phyloP scores from a whole-genome alignment of 208 protist genomes.

The Entamoeba moshkovskii region DNA sequence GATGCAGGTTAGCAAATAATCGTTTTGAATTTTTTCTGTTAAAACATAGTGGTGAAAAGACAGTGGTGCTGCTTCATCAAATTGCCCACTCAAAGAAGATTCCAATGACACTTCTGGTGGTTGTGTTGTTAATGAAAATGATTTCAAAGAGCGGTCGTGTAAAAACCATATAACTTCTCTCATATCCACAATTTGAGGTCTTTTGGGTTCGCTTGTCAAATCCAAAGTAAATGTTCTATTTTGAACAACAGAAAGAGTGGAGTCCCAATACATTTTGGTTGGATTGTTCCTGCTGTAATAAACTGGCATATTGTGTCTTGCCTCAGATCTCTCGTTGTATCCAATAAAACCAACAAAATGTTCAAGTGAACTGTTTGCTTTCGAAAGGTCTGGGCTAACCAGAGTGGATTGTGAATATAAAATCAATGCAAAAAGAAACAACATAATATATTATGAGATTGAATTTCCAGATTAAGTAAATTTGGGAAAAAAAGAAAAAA shows the following conservation, averaged over 20 bases:
- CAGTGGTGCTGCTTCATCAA: background rate
- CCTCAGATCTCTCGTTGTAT: background rate
- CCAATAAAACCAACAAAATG: background rate
- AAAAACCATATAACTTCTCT: background rate
- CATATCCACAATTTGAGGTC: background rate
- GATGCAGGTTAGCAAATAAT: background rate
- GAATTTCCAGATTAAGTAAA: no score
- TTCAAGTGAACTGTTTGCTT: no score
- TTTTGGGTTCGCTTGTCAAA: background rate
- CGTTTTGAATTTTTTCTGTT: background rate
- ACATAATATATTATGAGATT: no score
- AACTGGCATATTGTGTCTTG: background rate
- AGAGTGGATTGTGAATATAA: no score
- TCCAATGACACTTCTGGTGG: background rate
- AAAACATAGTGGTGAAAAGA: background rate
- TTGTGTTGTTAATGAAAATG: background rate
- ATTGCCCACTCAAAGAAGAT: background rate
- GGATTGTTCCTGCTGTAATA: background rate
- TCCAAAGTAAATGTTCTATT: background rate
- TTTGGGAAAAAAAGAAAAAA: no score
- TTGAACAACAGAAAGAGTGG: background rate
- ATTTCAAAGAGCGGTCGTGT: background rate
- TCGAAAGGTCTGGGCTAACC: no score
- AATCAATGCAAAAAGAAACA: no score
- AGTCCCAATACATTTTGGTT: background rate